Base-by-base conservation (phyloP, 2,329 filamentous ascomycete species). In the Cryphonectria carpinicola region DNA sequence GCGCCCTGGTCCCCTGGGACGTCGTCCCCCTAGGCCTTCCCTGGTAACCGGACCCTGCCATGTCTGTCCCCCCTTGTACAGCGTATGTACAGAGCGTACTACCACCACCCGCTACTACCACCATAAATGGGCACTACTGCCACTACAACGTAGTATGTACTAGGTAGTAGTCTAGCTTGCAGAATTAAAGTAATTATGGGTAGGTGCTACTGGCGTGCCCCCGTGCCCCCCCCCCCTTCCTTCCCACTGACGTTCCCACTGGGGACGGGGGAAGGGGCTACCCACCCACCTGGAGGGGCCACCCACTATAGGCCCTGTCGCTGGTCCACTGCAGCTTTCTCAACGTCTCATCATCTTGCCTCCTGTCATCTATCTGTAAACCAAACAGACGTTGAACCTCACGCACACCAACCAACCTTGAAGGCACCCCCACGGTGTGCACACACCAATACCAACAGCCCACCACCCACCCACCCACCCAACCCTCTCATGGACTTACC, bases 281-380 rank as follows among this genome's bases (percentile, higher is more conserved):
- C 17, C 58, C 32, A 37, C 28, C 39, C n/a, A n/a, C 43, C 37
- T 10, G 37, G 37, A 39, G 37, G 37, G 3, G 37, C 58, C 17
- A 37, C 28, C 39, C n/a, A n/a, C 43, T 65, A 25, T 41, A 43
- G 52, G 37, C 65, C 54, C 39, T 49, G 65, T 43, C 56, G 41
- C 43, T 60, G 65, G 54, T 41, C 43, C 43, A 49, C 43, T 22
- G 43, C 54, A 67, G 65, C 65, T n/a, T n/a, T 63, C 65, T 43
- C 52, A 25, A 35, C 65, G 52, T 66, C 65, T 66, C 49, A 52
- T 66, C 52, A 28, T 25, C 65, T 10, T 19, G 19, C 35, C 65
- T 66, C 49, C 65, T 66, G 65, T 67, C 65, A 67, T 67, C 65
- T 67, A 67, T 67, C 65, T 67, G 65, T 10, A 61, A 8, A 28